Evolutionary conservation across 768 basidiomycete genomes (phyloP), one percentile per base, ranked within the genome.

Genomic region (Mycena galopus): DNA sequence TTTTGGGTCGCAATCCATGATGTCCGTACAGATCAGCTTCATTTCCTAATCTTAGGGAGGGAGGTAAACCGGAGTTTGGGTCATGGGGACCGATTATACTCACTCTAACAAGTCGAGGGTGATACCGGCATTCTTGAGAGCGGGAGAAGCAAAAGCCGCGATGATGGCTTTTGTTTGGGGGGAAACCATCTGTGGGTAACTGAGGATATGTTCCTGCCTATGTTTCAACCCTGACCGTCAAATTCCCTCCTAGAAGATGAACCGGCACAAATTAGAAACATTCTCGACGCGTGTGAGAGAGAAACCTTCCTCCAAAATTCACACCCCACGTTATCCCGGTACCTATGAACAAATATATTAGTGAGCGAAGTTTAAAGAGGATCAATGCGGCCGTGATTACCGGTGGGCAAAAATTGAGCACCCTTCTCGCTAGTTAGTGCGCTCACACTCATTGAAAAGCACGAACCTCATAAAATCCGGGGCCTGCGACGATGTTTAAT

Each of bases 321-420:
- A 93, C 82, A 17, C 91, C 92, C 90, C 90, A 93, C 17, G 84
- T 88, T 73, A 93, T 89, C 61, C 86, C 87, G 12, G 91, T 91
- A 30, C 87, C 91, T 91, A 68, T 56, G 47, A 73, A 27, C 23
- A 42, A 47, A n/a, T n/a, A n/a, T n/a, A n/a, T n/a, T 33, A 47
- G 29, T 39, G 29, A 56, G 29, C 42, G 23, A 47, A 42, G 60
- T 33, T 39, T 51, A 23, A 44, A 9, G n/a, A 23, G 33, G 62
- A 53, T 47, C 25, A 32, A 33, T n/a, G 55, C 27, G 14, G 14
- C n/a, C 39, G 10, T 56, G 35, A n/a, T 72, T 76, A 87, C 90
- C 84, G 8, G 80, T 70, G 21, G 89, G 91, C 44, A 92, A 84
- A 74, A 87, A 87, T 35, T 84, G 84, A 11, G 87, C 85, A 27